phyloP scores from a whole-genome alignment of 768 basidiomycete genomes.

The Calocybe gangraenosa region DNA sequence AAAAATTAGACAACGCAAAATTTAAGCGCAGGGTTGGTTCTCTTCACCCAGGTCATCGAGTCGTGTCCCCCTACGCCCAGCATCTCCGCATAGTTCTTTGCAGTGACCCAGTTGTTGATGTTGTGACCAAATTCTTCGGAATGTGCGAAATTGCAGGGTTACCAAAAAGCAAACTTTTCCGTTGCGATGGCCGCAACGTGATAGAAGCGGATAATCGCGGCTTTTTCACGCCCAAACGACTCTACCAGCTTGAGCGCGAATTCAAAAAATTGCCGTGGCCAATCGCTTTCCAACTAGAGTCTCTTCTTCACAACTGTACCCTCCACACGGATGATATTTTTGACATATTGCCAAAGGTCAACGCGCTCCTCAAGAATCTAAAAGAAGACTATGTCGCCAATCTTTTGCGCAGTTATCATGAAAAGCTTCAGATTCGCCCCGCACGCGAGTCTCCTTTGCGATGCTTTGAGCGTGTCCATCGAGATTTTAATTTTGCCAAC shows the following conservation, averaged over 20 bases:
- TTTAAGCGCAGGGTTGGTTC: conserved; percentile 56
- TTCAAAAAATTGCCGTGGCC: conserved; percentile 52
- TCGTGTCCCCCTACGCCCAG: conserved; percentile 66
- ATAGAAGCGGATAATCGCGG: conserved; percentile 46
- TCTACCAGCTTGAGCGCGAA: conserved; percentile 42
- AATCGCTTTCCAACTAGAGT: conserved; percentile 76
- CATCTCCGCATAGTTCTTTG: conserved; percentile 63
- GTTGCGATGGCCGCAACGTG: conserved; percentile 24
- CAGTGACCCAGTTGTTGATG: conserved; percentile 39
- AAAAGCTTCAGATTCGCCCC: conserved; percentile 41
- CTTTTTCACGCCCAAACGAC: conserved; percentile 47
- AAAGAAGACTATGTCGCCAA: conserved; percentile 32
- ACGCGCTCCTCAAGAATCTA: conserved; percentile 31
- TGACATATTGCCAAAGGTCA: conserved; percentile 39
- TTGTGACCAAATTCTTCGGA: conserved; percentile 43
- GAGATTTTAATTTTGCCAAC: conserved; percentile 21
- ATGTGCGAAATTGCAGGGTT: conserved; percentile 51
- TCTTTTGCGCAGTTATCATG: conserved; percentile 52
- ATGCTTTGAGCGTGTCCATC: conserved; percentile 39
- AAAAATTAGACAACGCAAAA: conserved; percentile 34
- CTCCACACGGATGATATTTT: conserved; percentile 58
- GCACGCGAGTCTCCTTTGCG: conserved; percentile 31
- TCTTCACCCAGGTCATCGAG: conserved; percentile 53
- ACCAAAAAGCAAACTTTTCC: conserved; percentile 28
- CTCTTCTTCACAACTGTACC: conserved; percentile 56